Evolutionary conservation across 148 eudicot species (phyloP).

Genomic region (Fagopyrum tataricum): DNA sequence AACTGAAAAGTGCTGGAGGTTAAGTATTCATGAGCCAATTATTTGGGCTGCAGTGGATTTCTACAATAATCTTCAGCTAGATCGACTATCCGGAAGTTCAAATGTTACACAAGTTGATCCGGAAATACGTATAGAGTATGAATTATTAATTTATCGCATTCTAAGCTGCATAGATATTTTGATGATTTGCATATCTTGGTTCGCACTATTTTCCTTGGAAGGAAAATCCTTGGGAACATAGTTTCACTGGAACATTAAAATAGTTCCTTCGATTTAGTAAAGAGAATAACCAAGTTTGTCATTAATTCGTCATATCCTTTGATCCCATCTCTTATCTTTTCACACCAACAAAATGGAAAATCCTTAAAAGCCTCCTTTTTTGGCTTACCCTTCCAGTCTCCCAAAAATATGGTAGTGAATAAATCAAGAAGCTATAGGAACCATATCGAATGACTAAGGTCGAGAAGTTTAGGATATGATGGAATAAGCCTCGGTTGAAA

Average conservation of each 20-base stretch:
- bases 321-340: neutral
- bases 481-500: neutral
- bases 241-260: neutral
- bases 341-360: neutral
- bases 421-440: neutral
- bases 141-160: neutral
- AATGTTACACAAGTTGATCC: constrained; percentile 90
- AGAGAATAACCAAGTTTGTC: neutral
- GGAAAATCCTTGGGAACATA: neutral
- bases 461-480: neutral
- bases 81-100: constrained; percentile 65
- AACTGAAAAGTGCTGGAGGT: constrained; percentile 77
- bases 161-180: neutral
- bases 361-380: neutral
- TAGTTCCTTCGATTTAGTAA: neutral
- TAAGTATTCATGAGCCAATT: constrained; percentile 92
- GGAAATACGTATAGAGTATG: constrained; percentile 95
- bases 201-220: neutral
- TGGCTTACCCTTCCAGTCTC: neutral
- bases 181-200: neutral
- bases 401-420: neutral
- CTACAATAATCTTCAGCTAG: constrained; percentile 65
- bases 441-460: neutral
- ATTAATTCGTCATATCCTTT: neutral
- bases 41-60: constrained; percentile 91